Percentiles rank a stretch among this genome's conserved stretches.
Conservation (phyloP, 2,329 filamentous ascomycete species). For the Mycosphaerella sp. region DNA sequence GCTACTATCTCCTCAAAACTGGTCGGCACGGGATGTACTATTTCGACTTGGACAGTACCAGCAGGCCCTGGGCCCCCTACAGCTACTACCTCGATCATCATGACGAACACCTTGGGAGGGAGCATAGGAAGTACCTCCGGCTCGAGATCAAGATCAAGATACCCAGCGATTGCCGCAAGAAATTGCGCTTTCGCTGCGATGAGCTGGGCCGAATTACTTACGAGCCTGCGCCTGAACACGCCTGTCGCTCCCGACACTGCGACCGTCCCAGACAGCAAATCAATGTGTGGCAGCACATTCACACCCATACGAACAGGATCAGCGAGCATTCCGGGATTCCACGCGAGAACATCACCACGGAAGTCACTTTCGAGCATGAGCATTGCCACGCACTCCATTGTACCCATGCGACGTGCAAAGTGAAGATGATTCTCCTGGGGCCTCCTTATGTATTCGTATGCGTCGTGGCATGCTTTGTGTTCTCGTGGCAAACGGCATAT, state of each 20-base stretch:
- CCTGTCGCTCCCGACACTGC: too few species aligned
- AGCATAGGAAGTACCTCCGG: background rate
- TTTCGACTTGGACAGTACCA: too few species aligned
- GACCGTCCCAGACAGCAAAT: background rate
- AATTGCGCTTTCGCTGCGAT: background rate
- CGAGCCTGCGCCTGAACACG: too few species aligned
- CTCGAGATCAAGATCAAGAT: background rate
- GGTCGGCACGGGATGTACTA: too few species aligned
- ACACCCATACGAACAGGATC: background rate
- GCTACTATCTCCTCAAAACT: background rate
- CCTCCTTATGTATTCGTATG: too few species aligned
- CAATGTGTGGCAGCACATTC: background rate
- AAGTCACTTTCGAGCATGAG: background rate
- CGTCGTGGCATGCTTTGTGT: too few species aligned
- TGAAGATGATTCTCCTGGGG: too few species aligned
- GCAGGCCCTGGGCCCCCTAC: background rate
- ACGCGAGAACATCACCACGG: background rate
- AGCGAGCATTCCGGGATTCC: background rate
- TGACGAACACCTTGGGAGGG: background rate
- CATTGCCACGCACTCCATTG: too few species aligned
- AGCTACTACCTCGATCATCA: background rate
- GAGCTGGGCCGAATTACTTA: background rate
- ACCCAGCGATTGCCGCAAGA: background rate
- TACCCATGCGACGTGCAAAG: too few species aligned
- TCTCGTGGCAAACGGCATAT: too few species aligned